Evolutionary conservation across 257 asterid species (phyloP).

Genomic region (Linderniella brevidens): DNA sequence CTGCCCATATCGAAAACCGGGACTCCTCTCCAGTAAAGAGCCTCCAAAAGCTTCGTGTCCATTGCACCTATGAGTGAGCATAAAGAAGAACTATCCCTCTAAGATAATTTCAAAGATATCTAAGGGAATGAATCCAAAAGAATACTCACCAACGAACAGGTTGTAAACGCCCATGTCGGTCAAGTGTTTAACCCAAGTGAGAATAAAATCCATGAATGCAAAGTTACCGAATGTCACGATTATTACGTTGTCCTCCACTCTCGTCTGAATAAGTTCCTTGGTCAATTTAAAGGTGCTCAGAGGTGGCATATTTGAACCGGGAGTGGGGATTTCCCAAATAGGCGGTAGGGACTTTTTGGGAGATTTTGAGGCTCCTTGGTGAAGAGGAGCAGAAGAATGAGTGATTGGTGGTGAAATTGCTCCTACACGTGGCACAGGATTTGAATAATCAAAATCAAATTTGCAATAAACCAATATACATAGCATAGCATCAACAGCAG

Average conservation of each 20-base stretch:
- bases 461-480: too few species aligned
- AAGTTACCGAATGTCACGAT: slow-evolving; percentile 87
- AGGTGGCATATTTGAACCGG: slow-evolving; percentile 83
- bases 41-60: slow-evolving; percentile 90
- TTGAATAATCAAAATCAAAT: slow-evolving; percentile 3
- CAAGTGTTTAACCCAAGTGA: slow-evolving; percentile 94
- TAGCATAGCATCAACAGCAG: too few species aligned
- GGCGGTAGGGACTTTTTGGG: slow-evolving; percentile 25
- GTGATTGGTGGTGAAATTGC: slow-evolving; percentile 19
- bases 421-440: slow-evolving; percentile 13
- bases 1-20: slow-evolving; percentile 98
- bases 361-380: slow-evolving; percentile 14
- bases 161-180: slow-evolving; percentile 75
- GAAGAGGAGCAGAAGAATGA: slow-evolving; percentile 27
- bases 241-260: slow-evolving; percentile 61
- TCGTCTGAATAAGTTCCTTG: slow-evolving; percentile 59
- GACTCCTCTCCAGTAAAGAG: slow-evolving; percentile 92
- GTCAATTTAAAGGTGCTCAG: slow-evolving; percentile 52
- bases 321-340: slow-evolving; percentile 62
- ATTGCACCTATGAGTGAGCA: slow-evolving; percentile 85
- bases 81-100: slow-evolving; percentile 2
- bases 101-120: slow-evolving; percentile 5
- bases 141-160: slow-evolving; percentile 72
- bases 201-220: slow-evolving; percentile 96
- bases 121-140: background rate